phyloP scores from a whole-genome alignment of 2,329 filamentous ascomycete species.

The Aspergillus pseudotamarii region DNA sequence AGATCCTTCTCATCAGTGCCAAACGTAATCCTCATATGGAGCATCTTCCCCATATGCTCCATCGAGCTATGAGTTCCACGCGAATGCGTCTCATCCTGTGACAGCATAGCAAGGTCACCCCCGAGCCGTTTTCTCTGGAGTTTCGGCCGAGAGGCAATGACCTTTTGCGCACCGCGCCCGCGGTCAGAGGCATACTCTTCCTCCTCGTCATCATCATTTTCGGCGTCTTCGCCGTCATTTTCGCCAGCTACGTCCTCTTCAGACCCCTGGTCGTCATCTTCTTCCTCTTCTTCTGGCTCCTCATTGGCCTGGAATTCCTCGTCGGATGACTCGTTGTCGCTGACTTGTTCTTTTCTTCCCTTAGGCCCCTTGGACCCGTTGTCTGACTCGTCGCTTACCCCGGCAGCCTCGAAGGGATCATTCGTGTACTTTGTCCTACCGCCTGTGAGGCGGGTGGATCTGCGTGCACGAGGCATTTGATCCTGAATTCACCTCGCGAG shows the following conservation, averaged over 20 bases:
- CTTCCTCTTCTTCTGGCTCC: constrained; percentile 25
- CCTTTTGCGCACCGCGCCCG: constrained; percentile 12
- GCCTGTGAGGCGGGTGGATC: constrained; percentile 37
- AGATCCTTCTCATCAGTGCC: constrained; percentile 55
- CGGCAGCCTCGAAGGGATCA: constrained; percentile 39
- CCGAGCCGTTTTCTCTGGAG: constrained; percentile 18
- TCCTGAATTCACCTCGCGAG: neutral
- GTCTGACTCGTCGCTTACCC: constrained; percentile 34
- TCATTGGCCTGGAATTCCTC: constrained; percentile 37
- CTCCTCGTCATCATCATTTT: constrained; percentile 7
- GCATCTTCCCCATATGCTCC: constrained; percentile 44
- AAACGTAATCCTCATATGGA: constrained; percentile 54
- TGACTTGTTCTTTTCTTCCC: constrained; percentile 15
- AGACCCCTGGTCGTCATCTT: constrained; percentile 16
- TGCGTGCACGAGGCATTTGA: constrained; percentile 33
- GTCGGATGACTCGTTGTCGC: constrained; percentile 31
- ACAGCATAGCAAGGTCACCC: constrained; percentile 23
- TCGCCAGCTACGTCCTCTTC: constrained; percentile 13
- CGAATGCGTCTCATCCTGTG: constrained; percentile 35
- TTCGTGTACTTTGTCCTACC: constrained; percentile 36
- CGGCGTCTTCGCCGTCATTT: constrained; percentile 17
- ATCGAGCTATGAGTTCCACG: constrained; percentile 41
- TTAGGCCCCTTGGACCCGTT: constrained; percentile 12
- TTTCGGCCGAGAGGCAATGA: constrained; percentile 5
- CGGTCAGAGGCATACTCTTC: constrained; percentile 8